These are phyloP conservation scores for Mucor plumbeus DNA, from an alignment of 371 early-diverging fungal species.

Conservation along the genomic window DNA sequence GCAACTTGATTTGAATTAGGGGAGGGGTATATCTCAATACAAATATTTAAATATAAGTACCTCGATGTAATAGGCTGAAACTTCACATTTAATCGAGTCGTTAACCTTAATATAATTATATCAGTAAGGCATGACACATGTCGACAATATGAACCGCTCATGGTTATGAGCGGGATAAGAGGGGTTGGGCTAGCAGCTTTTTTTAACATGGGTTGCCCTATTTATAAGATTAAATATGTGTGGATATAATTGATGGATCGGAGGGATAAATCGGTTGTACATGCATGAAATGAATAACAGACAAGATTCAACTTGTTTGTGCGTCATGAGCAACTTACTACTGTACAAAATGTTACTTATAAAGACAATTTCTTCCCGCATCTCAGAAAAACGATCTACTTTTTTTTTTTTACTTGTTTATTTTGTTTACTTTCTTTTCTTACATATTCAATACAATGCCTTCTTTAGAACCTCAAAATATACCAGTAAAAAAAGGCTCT, in stretches of 20 bases:
- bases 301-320: conserved; percentile 1
- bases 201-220: background rate
- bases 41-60: no score
- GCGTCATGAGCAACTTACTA: background rate
- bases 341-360: conserved; percentile 3
- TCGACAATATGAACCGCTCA: background rate
- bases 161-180: background rate
- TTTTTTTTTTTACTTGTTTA: no score
- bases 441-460: conserved; percentile 1
- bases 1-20: background rate
- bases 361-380: conserved; percentile 5
- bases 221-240: background rate
- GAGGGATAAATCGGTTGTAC: background rate
- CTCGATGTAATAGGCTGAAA: no score
- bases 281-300: conserved; percentile 4
- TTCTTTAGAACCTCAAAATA: conserved; percentile 1
- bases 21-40: no score
- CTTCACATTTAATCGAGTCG: no score
- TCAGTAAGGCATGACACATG: background rate
- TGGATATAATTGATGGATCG: background rate
- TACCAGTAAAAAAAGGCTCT: background rate
- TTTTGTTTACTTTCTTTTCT: background rate
- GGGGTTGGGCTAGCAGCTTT: background rate
- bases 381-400: background rate
- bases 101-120: background rate